phyloP scores from a whole-genome alignment of 176 grass and related monocot genomes.

The Eleusine coracana region DNA sequence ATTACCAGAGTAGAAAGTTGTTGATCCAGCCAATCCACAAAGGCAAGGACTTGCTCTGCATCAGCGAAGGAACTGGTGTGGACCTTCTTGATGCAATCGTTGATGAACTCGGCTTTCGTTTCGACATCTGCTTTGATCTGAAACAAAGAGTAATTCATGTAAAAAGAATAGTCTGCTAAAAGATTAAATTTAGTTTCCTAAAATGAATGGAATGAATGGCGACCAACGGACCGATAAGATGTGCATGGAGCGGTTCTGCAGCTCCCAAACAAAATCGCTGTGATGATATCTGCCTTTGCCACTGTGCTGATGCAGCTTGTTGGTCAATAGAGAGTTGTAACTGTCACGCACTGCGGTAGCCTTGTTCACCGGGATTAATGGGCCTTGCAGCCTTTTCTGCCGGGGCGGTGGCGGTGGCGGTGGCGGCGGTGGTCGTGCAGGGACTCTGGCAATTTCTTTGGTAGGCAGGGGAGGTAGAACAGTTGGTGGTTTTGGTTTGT shows the following conservation, averaged over 20 bases:
- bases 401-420: constrained; percentile 44
- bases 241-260: constrained; percentile 89
- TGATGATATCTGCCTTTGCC: neutral
- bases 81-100: constrained; percentile 71
- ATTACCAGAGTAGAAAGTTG: neutral
- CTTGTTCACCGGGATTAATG: constrained; percentile 55
- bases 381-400: constrained; percentile 18
- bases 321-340: constrained; percentile 71
- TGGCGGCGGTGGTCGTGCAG: constrained; percentile 1
- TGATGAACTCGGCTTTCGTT: constrained; percentile 83
- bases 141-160: neutral
- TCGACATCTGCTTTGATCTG: constrained; percentile 82
- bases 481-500: neutral
- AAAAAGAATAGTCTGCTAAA: neutral
- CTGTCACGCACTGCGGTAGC: constrained; percentile 70
- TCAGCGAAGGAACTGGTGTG: constrained; percentile 51
- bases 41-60: neutral
- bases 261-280: constrained; percentile 69
- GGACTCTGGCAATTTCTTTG: constrained; percentile 12
- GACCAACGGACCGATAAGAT: constrained; percentile 60
- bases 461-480: constrained; percentile 40
- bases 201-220: neutral
- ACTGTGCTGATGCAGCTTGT: constrained; percentile 18
- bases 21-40: neutral
- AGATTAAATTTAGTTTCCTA: neutral